Conservation (phyloP, 139 green algal genomes). For the Chlamydomonas asymmetrica region DNA sequence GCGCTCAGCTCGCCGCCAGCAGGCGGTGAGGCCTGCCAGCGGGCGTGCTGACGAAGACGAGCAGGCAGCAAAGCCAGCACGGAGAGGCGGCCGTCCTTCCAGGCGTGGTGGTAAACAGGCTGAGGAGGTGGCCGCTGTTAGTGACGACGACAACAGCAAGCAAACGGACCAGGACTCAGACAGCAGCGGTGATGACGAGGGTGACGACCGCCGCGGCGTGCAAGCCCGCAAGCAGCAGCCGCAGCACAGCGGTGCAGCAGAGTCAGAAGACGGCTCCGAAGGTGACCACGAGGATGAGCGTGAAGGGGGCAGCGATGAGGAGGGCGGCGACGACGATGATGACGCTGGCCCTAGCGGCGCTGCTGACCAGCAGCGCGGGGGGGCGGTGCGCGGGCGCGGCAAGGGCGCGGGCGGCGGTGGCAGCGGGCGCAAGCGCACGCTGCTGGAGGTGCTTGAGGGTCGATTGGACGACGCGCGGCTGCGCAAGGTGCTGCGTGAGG, state of each 20-base stretch:
- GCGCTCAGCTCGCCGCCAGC: too few relatives aligned
- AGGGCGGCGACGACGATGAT: not conserved
- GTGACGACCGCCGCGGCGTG: too few relatives aligned
- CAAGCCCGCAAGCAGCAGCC: not conserved
- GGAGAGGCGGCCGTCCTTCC: too few relatives aligned
- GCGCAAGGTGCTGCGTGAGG: not conserved
- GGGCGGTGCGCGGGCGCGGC: not conserved
- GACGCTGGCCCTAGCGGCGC: not conserved
- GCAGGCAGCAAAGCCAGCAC: too few relatives aligned
- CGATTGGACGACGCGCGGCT: not conserved
- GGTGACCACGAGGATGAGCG: not conserved
- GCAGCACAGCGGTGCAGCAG: not conserved
- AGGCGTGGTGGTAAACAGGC: too few relatives aligned
- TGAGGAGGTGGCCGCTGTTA: too few relatives aligned
- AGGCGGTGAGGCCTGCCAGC: too few relatives aligned
- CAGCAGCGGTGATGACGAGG: too few relatives aligned
- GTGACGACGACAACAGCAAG: too few relatives aligned
- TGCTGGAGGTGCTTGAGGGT: slow-evolving; percentile 23
- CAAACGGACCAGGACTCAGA: too few relatives aligned
- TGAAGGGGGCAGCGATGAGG: not conserved
- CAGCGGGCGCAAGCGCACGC: not conserved
- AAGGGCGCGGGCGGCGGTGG: not conserved
- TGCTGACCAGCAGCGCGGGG: not conserved
- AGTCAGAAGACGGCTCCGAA: not conserved
- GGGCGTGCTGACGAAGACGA: too few relatives aligned